These are phyloP conservation scores for Singerocomus inundabilis DNA, from an alignment of 1,284 basidiomycete species.

Conservation along the genomic window DNA sequence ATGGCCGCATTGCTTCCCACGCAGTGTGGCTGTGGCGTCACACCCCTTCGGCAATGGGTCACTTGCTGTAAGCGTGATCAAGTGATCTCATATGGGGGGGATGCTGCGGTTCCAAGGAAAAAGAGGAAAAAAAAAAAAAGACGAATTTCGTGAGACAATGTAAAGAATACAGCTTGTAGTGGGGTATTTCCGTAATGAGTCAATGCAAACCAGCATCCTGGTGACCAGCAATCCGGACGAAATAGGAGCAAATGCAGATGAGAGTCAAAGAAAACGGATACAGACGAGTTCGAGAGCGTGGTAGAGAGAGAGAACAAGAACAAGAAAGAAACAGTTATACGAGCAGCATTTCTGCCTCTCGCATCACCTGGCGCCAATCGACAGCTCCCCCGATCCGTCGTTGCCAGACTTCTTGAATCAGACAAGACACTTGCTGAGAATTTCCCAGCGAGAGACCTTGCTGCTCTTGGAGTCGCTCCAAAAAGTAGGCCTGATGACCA, in stretches of 20 bases:
- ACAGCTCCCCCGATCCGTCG: conserved; percentile 39
- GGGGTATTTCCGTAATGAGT: conserved; percentile 25
- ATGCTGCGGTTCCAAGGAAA: conserved; percentile 1
- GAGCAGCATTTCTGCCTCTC: conserved; percentile 53
- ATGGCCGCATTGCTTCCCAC: too few relatives aligned
- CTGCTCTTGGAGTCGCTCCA: conserved; percentile 48
- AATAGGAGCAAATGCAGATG: too few relatives aligned
- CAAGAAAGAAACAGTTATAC: conserved; percentile 44
- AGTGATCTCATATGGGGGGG: neutral
- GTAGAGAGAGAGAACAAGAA: neutral
- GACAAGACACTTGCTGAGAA: conserved; percentile 49
- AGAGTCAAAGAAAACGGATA: too few relatives aligned
- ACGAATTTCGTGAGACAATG: conserved; percentile 3
- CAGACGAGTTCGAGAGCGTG: conserved; percentile 1
- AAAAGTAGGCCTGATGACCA: conserved; percentile 45
- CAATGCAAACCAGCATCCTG: conserved; percentile 19
- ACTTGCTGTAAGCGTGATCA: conserved; percentile 1
- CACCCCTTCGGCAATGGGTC: too few relatives aligned
- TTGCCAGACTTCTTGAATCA: conserved; percentile 64
- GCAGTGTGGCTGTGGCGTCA: conserved; percentile 19
- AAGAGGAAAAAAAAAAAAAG: neutral
- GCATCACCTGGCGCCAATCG: conserved; percentile 60
- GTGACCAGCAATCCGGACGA: conserved; percentile 26
- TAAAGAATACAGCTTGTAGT: conserved; percentile 25
- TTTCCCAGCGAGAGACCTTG: conserved; percentile 58